phyloP scores from a whole-genome alignment of 2,329 filamentous ascomycete genomes.

The Arthrobotrys iridis region DNA sequence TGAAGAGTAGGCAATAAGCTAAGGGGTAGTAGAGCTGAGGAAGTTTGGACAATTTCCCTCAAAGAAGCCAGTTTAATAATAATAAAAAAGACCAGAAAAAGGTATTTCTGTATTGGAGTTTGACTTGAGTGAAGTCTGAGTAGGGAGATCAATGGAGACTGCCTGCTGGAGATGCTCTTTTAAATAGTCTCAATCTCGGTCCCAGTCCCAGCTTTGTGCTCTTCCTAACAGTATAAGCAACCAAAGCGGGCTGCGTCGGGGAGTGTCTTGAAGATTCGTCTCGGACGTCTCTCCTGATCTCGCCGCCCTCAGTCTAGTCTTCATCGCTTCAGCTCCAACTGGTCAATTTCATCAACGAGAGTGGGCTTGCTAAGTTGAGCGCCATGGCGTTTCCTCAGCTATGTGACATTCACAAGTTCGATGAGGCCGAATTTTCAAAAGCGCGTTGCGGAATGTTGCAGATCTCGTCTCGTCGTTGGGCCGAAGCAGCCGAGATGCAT shows the following conservation, averaged over 20 bases:
- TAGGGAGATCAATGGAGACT: neutral
- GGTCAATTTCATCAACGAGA: neutral
- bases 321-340: neutral
- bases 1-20: neutral
- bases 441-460: neutral
- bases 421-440: neutral
- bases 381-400: neutral
- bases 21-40: neutral
- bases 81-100: too few species aligned
- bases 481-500: neutral
- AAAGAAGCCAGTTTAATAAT: too few species aligned
- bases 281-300: too few species aligned
- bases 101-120: neutral
- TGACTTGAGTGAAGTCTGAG: neutral
- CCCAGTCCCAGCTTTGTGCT: too few species aligned
- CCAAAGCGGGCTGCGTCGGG: too few species aligned
- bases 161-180: neutral
- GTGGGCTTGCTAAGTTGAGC: neutral
- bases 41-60: neutral
- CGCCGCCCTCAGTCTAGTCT: too few species aligned
- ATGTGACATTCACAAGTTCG: neutral
- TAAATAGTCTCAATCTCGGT: too few species aligned
- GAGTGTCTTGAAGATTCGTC: too few species aligned
- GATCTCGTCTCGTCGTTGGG: neutral
- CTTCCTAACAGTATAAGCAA: too few species aligned